A percentile compares a stretch with the other conserved stretches of the same genome.
These are phyloP conservation scores for Pugionium cornutum DNA, from an alignment of 345 rosid genomes.

Conservation along the genomic window DNA sequence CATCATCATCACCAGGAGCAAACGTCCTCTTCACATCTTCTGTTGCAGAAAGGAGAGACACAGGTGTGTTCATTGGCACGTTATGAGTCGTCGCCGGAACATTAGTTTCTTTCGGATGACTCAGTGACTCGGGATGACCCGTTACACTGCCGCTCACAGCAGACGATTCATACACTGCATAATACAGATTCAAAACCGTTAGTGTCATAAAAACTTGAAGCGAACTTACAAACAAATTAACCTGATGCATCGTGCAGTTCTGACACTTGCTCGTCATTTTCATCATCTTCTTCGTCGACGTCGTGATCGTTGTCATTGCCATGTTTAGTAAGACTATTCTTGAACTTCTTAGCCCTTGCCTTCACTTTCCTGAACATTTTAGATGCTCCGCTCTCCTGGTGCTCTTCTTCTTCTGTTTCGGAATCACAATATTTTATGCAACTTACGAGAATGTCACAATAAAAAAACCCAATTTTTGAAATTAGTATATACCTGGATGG, in stretches of 20 bases:
- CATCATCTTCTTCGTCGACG: constrained; percentile 58
- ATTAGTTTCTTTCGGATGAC: constrained; percentile 34
- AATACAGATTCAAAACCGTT: not conserved
- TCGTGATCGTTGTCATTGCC: constrained; percentile 58
- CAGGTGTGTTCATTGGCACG: constrained; percentile 41
- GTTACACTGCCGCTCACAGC: constrained; percentile 32
- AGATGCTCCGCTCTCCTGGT: constrained; percentile 53
- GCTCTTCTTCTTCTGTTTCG: constrained; percentile 49
- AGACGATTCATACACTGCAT: constrained; percentile 30
- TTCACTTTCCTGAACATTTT: constrained; percentile 71
- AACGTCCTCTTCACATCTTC: constrained; percentile 42
- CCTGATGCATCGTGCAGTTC: constrained; percentile 57
- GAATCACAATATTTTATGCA: not conserved
- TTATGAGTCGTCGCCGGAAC: constrained; percentile 35
- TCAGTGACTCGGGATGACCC: constrained; percentile 33
- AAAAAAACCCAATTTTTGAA: not conserved
- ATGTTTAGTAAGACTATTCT: constrained; percentile 60
- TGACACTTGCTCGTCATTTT: constrained; percentile 56
- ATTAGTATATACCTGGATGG: not conserved
- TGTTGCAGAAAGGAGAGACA: constrained; percentile 23
- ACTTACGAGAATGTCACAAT: not conserved
- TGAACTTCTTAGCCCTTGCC: constrained; percentile 74
- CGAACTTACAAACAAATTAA: not conserved
- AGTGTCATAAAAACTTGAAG: not conserved
- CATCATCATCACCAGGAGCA: constrained; percentile 35